phyloP scores from a whole-genome alignment of 1,139 yeast species.

The Debaryomyces fabryi region DNA sequence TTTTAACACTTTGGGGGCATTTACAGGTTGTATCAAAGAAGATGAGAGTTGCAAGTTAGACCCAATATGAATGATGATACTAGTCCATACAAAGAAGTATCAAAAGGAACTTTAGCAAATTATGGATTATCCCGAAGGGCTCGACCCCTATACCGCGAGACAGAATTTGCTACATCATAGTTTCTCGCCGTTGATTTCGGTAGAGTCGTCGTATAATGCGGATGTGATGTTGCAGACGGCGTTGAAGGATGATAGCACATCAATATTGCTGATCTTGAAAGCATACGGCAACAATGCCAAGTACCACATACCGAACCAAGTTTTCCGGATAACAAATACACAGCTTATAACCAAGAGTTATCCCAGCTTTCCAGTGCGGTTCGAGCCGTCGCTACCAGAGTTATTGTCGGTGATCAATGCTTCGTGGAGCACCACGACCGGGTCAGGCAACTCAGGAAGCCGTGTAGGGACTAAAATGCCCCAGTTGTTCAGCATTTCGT shows the following conservation, averaged over 20 bases:
- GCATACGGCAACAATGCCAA: conserved; percentile 53
- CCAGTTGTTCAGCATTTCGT: conserved; percentile 44
- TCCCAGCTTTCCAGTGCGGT: conserved; percentile 49
- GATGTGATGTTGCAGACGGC: conserved; percentile 48
- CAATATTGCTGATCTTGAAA: conserved; percentile 37
- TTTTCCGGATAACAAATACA: conserved; percentile 42
- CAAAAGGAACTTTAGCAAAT: background rate
- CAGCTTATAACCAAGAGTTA: conserved; percentile 47
- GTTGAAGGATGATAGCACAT: conserved; percentile 30
- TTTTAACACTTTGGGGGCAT: background rate
- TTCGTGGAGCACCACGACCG: conserved; percentile 4
- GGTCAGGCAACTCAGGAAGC: background rate
- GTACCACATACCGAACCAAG: conserved; percentile 39
- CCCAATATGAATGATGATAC: background rate
- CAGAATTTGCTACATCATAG: conserved; percentile 52
- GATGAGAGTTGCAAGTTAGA: conserved; percentile 3
- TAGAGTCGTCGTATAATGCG: conserved; percentile 54
- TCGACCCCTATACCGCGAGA: conserved; percentile 45
- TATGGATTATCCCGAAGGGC: conserved; percentile 41
- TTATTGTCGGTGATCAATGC: conserved; percentile 37
- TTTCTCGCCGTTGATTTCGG: conserved; percentile 60
- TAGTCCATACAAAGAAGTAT: background rate
- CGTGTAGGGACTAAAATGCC: conserved; percentile 15
- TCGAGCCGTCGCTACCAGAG: conserved; percentile 47
- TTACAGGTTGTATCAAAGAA: background rate